Base-by-base conservation (phyloP, 257 asterid species). In the Solanum bukasovii region DNA sequence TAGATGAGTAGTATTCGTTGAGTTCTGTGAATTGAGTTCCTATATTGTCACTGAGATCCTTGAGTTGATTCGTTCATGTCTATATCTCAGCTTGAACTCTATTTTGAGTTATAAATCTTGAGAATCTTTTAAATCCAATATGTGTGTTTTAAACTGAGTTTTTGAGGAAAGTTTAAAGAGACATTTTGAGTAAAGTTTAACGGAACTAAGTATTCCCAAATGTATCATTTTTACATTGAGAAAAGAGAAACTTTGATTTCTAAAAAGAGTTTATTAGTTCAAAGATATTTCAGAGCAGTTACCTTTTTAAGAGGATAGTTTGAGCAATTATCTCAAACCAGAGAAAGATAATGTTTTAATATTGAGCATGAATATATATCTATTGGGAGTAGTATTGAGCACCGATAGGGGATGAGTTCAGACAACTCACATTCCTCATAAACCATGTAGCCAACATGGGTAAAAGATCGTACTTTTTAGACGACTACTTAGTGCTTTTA, bases 381-480 rank as follows among this genome's bases (percentile, higher is more conserved):
- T 52, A 52, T 16, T 52, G 23, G 9, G 4, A 52, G 63, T 52
- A 52, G 4, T 52, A 52, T 52, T 2, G 23, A 52, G 23, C 0
- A 52, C 0, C 9, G 4, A 52, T 52, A 5, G 2, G 63, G 9
- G 63, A 52, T 16, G 9, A 52, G 4, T 16, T 52, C 3, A 52
- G 4, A 16, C 4, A 52, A 52, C 9, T 52, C 23, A 52, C 9
- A 52, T 52, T 52, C 4, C 63, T 52, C 9, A 52, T 16, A 52
- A 52, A 18, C 4, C 9, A 52, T 52, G 23, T 52, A 52, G 23
- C 4, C 63, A 52, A 52, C 63, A 16, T 16, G 23, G 9, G 23
- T 52, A 52, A 52, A 52, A 0, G 9, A 52, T 52, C 1, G 0
- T 2, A 52, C 23, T 52, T 52, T 52, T 52, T 52, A 52, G 23